Base-by-base conservation (phyloP, 148 eudicot species). In the Chenopodium quinoa region DNA sequence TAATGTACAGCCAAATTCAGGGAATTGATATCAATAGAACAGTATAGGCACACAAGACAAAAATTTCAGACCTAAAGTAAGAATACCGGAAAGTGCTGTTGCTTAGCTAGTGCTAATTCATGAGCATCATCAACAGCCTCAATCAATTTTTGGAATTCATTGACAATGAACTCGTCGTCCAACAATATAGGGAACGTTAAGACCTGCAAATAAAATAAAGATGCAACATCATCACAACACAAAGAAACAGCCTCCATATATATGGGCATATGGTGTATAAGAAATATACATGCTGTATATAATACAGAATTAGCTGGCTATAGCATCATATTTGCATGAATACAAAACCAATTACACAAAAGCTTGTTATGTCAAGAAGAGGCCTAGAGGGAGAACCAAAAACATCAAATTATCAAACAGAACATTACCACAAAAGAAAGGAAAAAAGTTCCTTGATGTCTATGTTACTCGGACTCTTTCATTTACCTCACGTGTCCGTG, bases 121-220 rank as follows among this genome's bases (percentile, higher is more conserved):
- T 96, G 98, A 87, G 87, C 86, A 81, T 92, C 87, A 86, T 96
- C 99, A 82, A 93, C 89, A 58, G 90, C 90, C 88, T 96, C 98
- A 89, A 96, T 92, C 85, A 93, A 91, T 32, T 79, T 80, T 82
- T 92, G 91, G 80, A 96, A 92, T 86, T 93, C 94, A 19, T 80
- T 82, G 74, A 81, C 92, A 88, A 96, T 85, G 74, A 82, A 85
- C 76, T 90, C 92, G 81, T 96, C 97, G 80, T 93, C 99, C 89
- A 96, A 82, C 84, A 96, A 84, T 80, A 86, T 54, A 77, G 99
- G 99, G 82, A 90, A 93, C 82, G 89, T 92, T 85, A 96, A 86
- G 67, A 93, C 95, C 99, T 96, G 94, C 72, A 79, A 58, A 25
- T 13, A 23, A 19, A 44, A 71, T 29, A 48, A 25, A 37, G 47